Evolutionary conservation across 2,329 filamentous ascomycete species (phyloP), one percentile per base, ranked within the genome.

Genomic region (Harringtonia aguacate): DNA sequence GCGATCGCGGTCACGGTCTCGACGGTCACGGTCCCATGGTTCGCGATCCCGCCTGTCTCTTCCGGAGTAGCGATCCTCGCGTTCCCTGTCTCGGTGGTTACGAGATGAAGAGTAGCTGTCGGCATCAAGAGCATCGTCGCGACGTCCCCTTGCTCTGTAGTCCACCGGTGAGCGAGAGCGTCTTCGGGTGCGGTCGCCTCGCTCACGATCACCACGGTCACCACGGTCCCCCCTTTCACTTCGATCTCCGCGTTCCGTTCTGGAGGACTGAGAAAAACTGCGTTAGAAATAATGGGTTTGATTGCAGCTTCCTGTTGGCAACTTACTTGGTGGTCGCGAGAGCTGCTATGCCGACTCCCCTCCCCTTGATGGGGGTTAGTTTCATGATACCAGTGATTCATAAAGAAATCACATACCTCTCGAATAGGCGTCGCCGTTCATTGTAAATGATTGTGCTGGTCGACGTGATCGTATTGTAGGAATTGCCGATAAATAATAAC

Each of bases 101-200:
- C 90, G 84, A 64, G 88, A 95, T 7, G 86, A 88, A 18, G 89
- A 94, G 66, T 97, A 97, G 45, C 85, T 81, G 64, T 95, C 88
- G 36, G 56, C 59, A 46, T 78, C 75, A 61, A 86, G 82, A 2
- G 40, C 41, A 44, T 84, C 84, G 54, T 86, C 80, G 53, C 72
- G 68, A 46, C 70, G 64, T 50, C 81, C 71, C 46, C 81, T 75
- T 52, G 78, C 70, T 56, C 77, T 74, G 58, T 86, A 80, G 55
- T 84, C 81, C 8, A 29, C 30, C 46, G 89, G 89, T 17, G 90
- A 97, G 59, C 90, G 81, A 48, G 89, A 95, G 52, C 90, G 84
- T 65, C 88, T 76, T 57, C 82, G 74, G 44, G 79, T 77, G 52
- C 75, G 63, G 51, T 65, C 60, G 12, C 45, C 34, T 37, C 57